phyloP scores from a whole-genome alignment of 768 basidiomycete species.

The Boletellus ananiceps region DNA sequence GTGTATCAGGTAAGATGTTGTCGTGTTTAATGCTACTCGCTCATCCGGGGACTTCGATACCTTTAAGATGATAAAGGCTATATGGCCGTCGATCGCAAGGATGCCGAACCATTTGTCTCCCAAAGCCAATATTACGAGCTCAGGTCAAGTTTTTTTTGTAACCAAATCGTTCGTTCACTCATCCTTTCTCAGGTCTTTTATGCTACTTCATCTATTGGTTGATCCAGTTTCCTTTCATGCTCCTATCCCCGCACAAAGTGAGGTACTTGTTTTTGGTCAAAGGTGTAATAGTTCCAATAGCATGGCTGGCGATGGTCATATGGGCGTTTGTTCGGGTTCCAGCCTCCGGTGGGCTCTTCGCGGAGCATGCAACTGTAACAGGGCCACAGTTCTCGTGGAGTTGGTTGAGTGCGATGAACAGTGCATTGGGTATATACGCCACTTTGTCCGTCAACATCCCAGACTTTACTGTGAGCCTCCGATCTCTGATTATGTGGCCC shows the following conservation, averaged over 20 bases:
- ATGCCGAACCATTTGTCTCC: constrained; percentile 64
- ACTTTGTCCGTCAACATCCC: constrained; percentile 78
- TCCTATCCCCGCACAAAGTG: too few relatives aligned
- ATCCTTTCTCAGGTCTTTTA: constrained; percentile 26
- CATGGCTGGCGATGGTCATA: constrained; percentile 29
- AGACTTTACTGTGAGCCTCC: constrained; percentile 61
- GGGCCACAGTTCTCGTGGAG: constrained; percentile 64
- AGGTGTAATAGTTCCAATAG: too few relatives aligned
- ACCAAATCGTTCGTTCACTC: too few relatives aligned
- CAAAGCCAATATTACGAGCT: constrained; percentile 58
- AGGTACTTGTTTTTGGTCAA: too few relatives aligned
- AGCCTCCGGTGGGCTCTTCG: constrained; percentile 53
- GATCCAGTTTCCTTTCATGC: too few relatives aligned
- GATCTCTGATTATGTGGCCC: neutral
- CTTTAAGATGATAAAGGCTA: constrained; percentile 65
- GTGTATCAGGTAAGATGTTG: constrained; percentile 51
- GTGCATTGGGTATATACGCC: constrained; percentile 68
- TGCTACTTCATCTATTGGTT: too few relatives aligned
- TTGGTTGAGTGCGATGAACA: constrained; percentile 74
- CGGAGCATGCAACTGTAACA: constrained; percentile 42
- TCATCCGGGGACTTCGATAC: neutral
- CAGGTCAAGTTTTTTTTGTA: neutral
- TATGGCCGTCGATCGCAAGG: constrained; percentile 69
- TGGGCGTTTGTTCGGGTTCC: constrained; percentile 75
- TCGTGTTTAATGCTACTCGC: neutral